Base-by-base conservation (phyloP, 257 asterid genomes). In the Solanum sejunctum region DNA sequence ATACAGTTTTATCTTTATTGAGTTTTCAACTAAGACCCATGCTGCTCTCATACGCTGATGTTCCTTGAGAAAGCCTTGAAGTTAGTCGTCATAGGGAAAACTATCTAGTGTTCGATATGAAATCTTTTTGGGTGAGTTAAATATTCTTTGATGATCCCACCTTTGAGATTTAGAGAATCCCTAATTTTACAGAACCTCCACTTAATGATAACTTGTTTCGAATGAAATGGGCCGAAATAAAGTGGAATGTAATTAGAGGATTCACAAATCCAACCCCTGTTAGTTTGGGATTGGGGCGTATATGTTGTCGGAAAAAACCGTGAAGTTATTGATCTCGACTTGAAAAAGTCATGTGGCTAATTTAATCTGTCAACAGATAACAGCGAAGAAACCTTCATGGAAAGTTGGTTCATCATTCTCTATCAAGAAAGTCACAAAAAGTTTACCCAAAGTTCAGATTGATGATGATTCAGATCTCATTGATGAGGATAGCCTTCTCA, bases 401-500 rank as follows among this genome's bases (percentile, higher is more conserved):
- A 92, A 92, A 88, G 86, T 90, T 88, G 98, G 99, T 87, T 95
- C 99, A 47, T 93, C 98, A 45, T 95, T 97, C 87, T 89, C 98
- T 32, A 61, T 95, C 26, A 95, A 93, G 86, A 97, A 93, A 84
- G 64, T 86, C 28, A 41, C 88, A 9, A 86, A 87, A 83, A 89
- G 70, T 71, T 89, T 96, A 60, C 98, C 98, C 12, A 89, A 88
- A 87, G 88, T 97, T 82, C 95, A 89, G 87, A 90, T 97, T 18
- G 92, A 92, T 84, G 98, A 94, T 87, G 99, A 96, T 88, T 84
- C 86, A 83, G 98, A 95, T 87, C 89, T 97, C 87, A 97, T 97
- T 83, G 98, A 95, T 87, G 99, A 95, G 89, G 99, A 97, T 88
- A 95, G 97, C 91, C 98, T 97, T 81, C 90, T 97, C 73, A 97